Percentiles rank a stretch among this genome's conserved stretches.
Evolutionary conservation across 2,329 filamentous ascomycete genomes (phyloP).

Genomic region (Penicillium frequentans): DNA sequence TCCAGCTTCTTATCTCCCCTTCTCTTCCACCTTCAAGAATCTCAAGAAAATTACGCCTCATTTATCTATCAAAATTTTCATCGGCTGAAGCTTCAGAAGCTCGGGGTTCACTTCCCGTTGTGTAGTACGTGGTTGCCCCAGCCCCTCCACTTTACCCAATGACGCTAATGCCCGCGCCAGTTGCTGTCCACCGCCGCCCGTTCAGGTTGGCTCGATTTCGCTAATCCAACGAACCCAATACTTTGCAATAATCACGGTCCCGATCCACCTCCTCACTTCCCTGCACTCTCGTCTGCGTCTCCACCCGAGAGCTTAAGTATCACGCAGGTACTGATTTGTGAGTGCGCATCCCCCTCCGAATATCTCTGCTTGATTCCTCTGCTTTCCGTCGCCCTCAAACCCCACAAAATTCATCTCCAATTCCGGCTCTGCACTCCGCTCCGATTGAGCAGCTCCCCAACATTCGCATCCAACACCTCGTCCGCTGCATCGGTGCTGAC

Average conservation of each 20-base stretch:
- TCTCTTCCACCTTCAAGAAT: neutral
- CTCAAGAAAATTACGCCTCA: neutral
- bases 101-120: neutral
- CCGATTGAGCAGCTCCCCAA: constrained; percentile 3
- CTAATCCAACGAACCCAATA: constrained; percentile 12
- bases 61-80: neutral
- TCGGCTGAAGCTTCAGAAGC: neutral
- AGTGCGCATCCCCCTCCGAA: constrained; percentile 11
- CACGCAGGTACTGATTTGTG: constrained; percentile 15
- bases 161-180: constrained; percentile 16
- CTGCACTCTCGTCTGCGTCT: constrained; percentile 2
- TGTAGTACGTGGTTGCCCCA: neutral
- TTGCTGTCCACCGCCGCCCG: constrained; percentile 19
- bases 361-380: constrained; percentile 17
- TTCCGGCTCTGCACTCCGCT: constrained; percentile 18
- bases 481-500: constrained; percentile 5
- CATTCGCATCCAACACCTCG: constrained; percentile 1
- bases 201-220: constrained; percentile 19
- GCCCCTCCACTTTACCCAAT: constrained; percentile 17
- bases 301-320: constrained; percentile 4
- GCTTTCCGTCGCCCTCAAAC: constrained; percentile 16
- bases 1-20: neutral
- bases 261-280: constrained; percentile 8
- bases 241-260: neutral
- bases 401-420: constrained; percentile 27